Evolutionary conservation across 2,329 filamentous ascomycete species (phyloP), one percentile per base, ranked within the genome.

Genomic region (Xylaria sp.): DNA sequence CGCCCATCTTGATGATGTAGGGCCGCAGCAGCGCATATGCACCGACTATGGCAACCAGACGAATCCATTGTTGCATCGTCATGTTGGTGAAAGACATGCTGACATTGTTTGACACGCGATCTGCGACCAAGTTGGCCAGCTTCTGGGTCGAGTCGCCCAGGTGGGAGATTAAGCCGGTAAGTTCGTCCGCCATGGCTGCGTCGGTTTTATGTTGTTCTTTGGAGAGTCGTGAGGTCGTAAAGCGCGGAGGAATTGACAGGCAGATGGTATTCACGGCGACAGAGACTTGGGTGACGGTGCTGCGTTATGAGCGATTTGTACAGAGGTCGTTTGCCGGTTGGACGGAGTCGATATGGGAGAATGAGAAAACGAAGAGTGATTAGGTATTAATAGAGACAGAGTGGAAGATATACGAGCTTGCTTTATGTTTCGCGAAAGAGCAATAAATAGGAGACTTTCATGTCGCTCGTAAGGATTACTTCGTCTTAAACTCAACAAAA

Each of bases 1-100:
- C 83, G 67, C 85, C 85, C 44, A 85, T 74, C 70, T 87, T 88
- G 69, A 92, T 80, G 55, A 92, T 73, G 72, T 91, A 91, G 0
- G 90, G 90, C 0, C 91, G 85, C 23, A 91, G 69, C 55, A 94
- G 81, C 64, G 86, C 71, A 77, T 93, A 95, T 58, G 83, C 86
- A 68, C 90, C 84, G 18, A 91, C 82, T 62, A 91, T 82, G 65
- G 85, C 80, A 66, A 91, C 75, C 59, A 94, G 80, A 52, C 90
- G 88, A 67, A 94, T 80, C 78, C 81, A 85, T 48, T 80, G 76
- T 66, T 83, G 75, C 9, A 72, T 68, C 1, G 78, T 76, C 78
- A 86, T 80, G 62, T 74, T 76, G 63, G 74, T 73, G 64, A 87
- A 78, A 23, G 79, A 77, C 37, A 75, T 69, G 57, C 73, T 68